Evolutionary conservation across 2,329 filamentous ascomycete species (phyloP).

Genomic region (Trichoderma cornu-damae): DNA sequence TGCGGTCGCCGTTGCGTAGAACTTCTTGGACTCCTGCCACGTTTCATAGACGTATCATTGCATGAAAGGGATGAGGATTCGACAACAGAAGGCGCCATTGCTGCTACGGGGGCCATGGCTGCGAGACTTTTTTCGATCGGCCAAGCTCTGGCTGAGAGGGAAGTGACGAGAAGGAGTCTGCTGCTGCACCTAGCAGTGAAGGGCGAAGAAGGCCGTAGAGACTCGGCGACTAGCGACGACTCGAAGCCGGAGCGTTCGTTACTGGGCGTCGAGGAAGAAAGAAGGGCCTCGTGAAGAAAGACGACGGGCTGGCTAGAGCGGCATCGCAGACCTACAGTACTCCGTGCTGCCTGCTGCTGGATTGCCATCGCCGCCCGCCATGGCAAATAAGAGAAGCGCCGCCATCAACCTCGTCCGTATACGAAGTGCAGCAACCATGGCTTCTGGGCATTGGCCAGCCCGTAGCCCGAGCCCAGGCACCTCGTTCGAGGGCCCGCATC

Average conservation of each 20-base stretch:
- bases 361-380: slow-evolving; percentile 9
- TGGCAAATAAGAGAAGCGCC: neutral
- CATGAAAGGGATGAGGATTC: neutral
- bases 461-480: neutral
- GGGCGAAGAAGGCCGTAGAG: neutral
- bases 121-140: neutral
- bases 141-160: neutral
- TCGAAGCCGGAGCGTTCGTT: neutral
- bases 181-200: neutral
- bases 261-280: neutral
- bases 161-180: neutral
- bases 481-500: neutral
- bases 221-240: neutral
- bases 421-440: too few relatives aligned
- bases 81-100: neutral
- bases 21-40: slow-evolving; percentile 4
- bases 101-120: slow-evolving; percentile 6
- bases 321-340: slow-evolving; percentile 2
- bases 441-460: slow-evolving; percentile 9
- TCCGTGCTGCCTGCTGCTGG: neutral
- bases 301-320: neutral
- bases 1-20: slow-evolving; percentile 11
- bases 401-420: neutral
- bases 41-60: neutral
- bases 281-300: neutral